Conservation (phyloP, 1,284 basidiomycete genomes). For the Cutaneotrichosporon mucoides region DNA sequence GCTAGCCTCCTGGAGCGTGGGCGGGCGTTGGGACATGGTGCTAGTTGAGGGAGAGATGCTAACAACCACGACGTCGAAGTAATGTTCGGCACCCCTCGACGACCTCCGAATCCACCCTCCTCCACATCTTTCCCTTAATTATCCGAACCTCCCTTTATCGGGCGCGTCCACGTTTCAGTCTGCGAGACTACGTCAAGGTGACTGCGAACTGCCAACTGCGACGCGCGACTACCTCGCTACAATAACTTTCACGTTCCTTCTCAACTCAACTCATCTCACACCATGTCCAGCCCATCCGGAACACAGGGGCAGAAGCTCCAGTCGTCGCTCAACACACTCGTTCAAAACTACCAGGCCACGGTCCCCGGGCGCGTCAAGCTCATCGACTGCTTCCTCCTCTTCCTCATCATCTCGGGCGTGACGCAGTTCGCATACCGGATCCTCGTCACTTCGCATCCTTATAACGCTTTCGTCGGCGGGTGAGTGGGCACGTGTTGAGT, state of each 20-base stretch:
- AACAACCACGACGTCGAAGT: background rate
- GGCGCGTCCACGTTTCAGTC: background rate
- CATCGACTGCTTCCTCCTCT: constrained; percentile 86
- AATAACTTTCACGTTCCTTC: too few relatives aligned
- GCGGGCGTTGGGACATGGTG: constrained; percentile 3
- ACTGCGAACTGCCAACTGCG: background rate
- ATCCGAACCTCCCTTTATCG: background rate
- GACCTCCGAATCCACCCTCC: background rate
- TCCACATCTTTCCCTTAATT: background rate
- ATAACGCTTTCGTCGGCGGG: constrained; percentile 96
- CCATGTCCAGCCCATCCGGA: background rate
- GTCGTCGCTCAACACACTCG: constrained; percentile 59
- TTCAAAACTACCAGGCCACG: constrained; percentile 69
- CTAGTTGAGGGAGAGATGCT: background rate
- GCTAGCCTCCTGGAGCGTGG: constrained; percentile 14
- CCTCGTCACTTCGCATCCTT: constrained; percentile 87
- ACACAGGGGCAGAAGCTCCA: constrained; percentile 22
- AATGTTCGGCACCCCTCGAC: too few relatives aligned
- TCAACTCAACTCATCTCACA: background rate
- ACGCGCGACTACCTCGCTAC: background rate
- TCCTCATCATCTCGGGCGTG: constrained; percentile 87
- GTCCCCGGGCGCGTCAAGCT: constrained; percentile 85
- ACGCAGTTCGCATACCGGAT: constrained; percentile 89
- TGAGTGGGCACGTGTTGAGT: constrained; percentile 51
- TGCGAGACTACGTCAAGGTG: background rate